Percentiles rank a stretch among this genome's conserved stretches.
These are phyloP conservation scores for Sphagnum magellanicum DNA, from an alignment of 228 moss, liverwort and hornwort genomes.

Conservation along the genomic window DNA sequence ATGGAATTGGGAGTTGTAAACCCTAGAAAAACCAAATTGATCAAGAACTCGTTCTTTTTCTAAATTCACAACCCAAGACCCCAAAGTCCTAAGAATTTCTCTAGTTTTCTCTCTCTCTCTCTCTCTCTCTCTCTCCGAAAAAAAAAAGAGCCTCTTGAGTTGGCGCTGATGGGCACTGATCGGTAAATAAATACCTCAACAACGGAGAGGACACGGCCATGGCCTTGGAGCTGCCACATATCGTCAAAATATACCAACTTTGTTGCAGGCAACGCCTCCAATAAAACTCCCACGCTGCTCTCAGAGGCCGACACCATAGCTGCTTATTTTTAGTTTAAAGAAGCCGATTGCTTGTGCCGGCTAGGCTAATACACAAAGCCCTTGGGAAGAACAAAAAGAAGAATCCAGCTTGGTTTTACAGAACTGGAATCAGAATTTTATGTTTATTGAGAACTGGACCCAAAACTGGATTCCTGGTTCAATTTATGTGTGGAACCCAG, in stretches of 20 bases:
- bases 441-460: too few relatives aligned
- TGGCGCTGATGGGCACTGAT: not conserved
- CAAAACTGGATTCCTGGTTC: too few relatives aligned
- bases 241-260: constrained; percentile 49
- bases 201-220: constrained; percentile 24
- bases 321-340: too few relatives aligned
- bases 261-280: constrained; percentile 11
- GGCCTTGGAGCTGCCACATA: constrained; percentile 46
- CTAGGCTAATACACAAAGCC: too few relatives aligned
- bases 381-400: too few relatives aligned
- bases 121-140: not conserved
- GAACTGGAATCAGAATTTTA: too few relatives aligned
- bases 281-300: not conserved
- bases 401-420: too few relatives aligned
- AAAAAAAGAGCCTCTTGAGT: not conserved
- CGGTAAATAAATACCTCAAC: constrained; percentile 17
- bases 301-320: too few relatives aligned
- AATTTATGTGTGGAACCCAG: too few relatives aligned
- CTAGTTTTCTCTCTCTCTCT: not conserved
- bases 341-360: too few relatives aligned
- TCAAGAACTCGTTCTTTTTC: not conserved
- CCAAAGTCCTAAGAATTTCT: not conserved
- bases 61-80: not conserved
- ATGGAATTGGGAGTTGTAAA: not conserved
- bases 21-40: not conserved